phyloP scores from a whole-genome alignment of 139 green algal species.

The Chlorella sp. region DNA sequence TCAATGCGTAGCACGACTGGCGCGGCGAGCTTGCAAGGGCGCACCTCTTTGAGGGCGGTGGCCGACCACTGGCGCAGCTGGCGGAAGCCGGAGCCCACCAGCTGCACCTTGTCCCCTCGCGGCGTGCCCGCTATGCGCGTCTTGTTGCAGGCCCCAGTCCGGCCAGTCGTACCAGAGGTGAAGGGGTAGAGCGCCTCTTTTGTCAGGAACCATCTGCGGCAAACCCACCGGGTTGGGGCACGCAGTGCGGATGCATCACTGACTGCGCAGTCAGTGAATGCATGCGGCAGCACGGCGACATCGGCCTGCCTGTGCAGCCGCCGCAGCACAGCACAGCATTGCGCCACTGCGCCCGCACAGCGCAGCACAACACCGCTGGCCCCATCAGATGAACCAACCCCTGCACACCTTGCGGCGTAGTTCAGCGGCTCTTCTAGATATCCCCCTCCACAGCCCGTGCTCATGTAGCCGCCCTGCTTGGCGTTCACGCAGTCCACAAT shows the following conservation, averaged over 20 bases:
- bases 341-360: too few relatives aligned
- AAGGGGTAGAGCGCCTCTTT: background rate
- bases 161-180: background rate
- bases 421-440: background rate
- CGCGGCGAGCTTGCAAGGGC: background rate
- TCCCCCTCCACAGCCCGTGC: background rate
- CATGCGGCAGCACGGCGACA: background rate
- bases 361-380: too few relatives aligned
- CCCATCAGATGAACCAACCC: too few relatives aligned
- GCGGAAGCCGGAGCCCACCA: background rate
- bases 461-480: background rate
- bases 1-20: background rate
- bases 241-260: background rate
- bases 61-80: background rate
- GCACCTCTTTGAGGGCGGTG: background rate
- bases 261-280: too few relatives aligned
- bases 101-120: background rate
- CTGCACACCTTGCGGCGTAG: background rate
- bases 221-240: background rate
- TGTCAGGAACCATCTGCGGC: background rate
- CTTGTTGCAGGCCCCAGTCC: background rate
- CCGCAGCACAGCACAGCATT: background rate
- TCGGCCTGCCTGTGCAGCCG: background rate
- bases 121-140: background rate
- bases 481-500: background rate